Evolutionary conservation across 2,329 filamentous ascomycete species (phyloP).

Genomic region (Onygenales sp.): DNA sequence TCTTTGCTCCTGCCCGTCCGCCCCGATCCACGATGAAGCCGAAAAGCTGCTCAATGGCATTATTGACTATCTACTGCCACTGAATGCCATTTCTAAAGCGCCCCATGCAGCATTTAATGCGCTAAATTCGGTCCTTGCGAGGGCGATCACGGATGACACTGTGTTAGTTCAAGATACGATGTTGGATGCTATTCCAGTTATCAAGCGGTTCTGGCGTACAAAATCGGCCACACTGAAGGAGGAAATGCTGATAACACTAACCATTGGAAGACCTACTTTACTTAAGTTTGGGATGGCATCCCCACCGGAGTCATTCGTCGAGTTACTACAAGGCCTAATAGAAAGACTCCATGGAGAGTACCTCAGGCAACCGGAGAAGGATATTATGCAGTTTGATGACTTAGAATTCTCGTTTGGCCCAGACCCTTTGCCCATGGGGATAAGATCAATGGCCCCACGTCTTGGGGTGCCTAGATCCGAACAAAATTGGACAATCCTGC

Average conservation of each 20-base stretch:
- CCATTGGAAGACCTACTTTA: conserved; percentile 54
- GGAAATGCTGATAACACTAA: conserved; percentile 66
- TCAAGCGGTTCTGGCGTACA: conserved; percentile 69
- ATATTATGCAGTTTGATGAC: conserved; percentile 70
- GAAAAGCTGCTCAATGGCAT: conserved; percentile 48
- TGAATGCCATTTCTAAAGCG: conserved; percentile 50
- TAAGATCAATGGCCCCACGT: conserved; percentile 26
- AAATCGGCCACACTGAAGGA: conserved; percentile 60
- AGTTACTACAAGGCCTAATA: conserved; percentile 53
- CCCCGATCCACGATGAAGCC: conserved; percentile 51
- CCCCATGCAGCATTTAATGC: conserved; percentile 67
- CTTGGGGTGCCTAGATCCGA: conserved; percentile 26
- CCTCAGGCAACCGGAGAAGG: conserved; percentile 56
- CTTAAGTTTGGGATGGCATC: conserved; percentile 27
- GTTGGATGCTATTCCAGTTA: conserved; percentile 56
- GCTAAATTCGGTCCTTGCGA: conserved; percentile 61
- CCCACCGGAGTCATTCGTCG: conserved; percentile 30
- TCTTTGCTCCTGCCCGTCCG: conserved; percentile 57
- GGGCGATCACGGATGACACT: conserved; percentile 59
- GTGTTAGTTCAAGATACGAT: conserved; percentile 52
- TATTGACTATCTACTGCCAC: conserved; percentile 52
- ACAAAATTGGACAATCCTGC: conserved; percentile 31
- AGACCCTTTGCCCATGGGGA: conserved; percentile 24
- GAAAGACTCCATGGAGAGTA: conserved; percentile 74
- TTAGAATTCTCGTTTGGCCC: conserved; percentile 44